These are phyloP conservation scores for Platanus orientalis DNA, from an alignment of 164 flowering plant species.

Conservation along the genomic window DNA sequence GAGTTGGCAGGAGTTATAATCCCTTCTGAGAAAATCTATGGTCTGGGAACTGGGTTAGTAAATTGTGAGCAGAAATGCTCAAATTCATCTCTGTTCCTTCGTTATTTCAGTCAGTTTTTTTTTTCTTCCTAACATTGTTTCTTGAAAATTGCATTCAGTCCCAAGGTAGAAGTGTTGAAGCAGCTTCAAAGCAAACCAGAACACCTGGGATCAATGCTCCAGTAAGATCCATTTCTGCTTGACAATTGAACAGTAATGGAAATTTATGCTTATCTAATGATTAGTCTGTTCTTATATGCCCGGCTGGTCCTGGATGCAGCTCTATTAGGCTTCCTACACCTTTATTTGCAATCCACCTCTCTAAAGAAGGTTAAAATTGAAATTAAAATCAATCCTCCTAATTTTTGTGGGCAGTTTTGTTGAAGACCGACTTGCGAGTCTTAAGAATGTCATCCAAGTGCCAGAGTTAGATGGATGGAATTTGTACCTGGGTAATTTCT, in stretches of 20 bases:
- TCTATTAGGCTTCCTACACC: neutral
- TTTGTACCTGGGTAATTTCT: slow-evolving; percentile 67
- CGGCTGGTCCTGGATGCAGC: neutral
- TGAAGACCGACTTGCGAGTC: slow-evolving; percentile 86
- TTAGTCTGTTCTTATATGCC: neutral
- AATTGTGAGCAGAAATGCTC: neutral
- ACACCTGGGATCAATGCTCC: slow-evolving; percentile 76
- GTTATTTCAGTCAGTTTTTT: neutral
- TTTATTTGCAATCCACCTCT: neutral
- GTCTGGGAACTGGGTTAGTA: slow-evolving; percentile 89
- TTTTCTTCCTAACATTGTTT: slow-evolving; percentile 7
- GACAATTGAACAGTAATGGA: neutral
- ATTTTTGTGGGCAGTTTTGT: slow-evolving; percentile 58
- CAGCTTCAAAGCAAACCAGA: slow-evolving; percentile 77
- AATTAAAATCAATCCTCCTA: neutral
- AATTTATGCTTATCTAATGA: neutral
- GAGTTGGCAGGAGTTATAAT: slow-evolving; percentile 82
- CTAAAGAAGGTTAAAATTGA: neutral
- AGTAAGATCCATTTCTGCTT: slow-evolving; percentile 51
- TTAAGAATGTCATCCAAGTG: slow-evolving; percentile 88
- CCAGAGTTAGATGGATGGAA: slow-evolving; percentile 83
- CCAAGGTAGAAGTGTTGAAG: slow-evolving; percentile 93
- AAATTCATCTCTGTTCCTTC: neutral
- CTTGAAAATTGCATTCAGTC: slow-evolving; percentile 42
- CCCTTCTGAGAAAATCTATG: slow-evolving; percentile 80